Evolutionary conservation across 306 rosid genomes (phyloP), one percentile per base, ranked within the genome.

Genomic region (Prunus davidiana): DNA sequence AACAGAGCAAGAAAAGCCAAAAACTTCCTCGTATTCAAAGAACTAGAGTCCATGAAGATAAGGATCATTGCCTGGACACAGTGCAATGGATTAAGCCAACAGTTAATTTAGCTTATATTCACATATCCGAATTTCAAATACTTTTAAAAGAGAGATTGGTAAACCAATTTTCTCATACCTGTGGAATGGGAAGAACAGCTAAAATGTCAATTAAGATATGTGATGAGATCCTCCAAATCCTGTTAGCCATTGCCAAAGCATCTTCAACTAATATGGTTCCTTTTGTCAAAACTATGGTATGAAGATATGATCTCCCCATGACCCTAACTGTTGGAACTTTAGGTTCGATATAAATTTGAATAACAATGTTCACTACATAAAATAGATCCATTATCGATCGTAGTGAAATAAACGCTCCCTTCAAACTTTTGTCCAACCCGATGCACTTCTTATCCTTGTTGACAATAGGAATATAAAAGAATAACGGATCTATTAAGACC

Each of bases 381-480:
- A 56, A 74, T 28, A 82, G 1, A 62, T 82, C 86, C 1, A 77
- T 78, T 28, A 51, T 11, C 27, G 80, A 78, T 55, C 82, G 66
- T 28, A 78, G 24, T 15, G 64, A 61, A 54, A 71, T 66, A 22
- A 76, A 73, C 1, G 76, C 32, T 14, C 2, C 55, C 70, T 55
- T 57, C 82, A 82, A 74, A 45, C 45, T 69, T 12, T 24, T 43
- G 63, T 82, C 80, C 77, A 74, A 60, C 41, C 73, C 52, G 24
- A 82, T 61, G 69, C 86, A 82, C 12, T 74, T 82, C 65, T 20
- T 25, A 3, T 32, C 32, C 9, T 69, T 54, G 5, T 69, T 19
- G 18, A 82, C 16, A 25, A 75, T 63, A 15, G 86, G 82, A 72
- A 82, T 75, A 45, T 82, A 82, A 64, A 78, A 73, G 82, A 82